Evolutionary conservation across 2,329 filamentous ascomycete genomes (phyloP).

Genomic region (Camptophora hylomeconis): DNA sequence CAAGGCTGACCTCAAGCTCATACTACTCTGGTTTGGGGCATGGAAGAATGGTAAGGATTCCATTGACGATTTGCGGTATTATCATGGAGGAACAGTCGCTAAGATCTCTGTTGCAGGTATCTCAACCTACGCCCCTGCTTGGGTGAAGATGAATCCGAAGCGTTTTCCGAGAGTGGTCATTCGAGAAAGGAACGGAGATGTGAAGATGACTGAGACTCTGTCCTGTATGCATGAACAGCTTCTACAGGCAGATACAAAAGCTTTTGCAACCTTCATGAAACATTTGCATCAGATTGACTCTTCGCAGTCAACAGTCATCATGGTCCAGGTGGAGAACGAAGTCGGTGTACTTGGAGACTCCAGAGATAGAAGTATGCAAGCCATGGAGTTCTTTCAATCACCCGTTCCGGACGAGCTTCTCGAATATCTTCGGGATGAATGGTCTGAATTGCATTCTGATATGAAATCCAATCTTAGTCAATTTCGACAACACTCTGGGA

Average conservation of each 20-base stretch:
- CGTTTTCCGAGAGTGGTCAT: slow-evolving; percentile 2
- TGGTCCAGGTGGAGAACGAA: slow-evolving; percentile 48
- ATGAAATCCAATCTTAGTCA: slow-evolving; percentile 18
- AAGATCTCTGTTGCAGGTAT: too few relatives aligned
- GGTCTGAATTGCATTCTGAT: slow-evolving; percentile 10
- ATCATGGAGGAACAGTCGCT: too few relatives aligned
- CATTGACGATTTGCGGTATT: not conserved
- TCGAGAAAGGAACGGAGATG: not conserved
- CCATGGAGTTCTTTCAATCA: slow-evolving; percentile 29
- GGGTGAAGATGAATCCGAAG: slow-evolving; percentile 24
- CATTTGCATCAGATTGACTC: slow-evolving; percentile 33
- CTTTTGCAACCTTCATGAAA: slow-evolving; percentile 26
- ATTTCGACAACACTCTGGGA: slow-evolving; percentile 17
- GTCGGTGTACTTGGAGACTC: slow-evolving; percentile 40
- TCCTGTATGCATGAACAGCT: slow-evolving; percentile 26
- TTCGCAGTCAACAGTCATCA: slow-evolving; percentile 37
- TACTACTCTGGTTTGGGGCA: slow-evolving; percentile 35
- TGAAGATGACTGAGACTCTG: slow-evolving; percentile 22
- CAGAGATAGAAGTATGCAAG: slow-evolving; percentile 31
- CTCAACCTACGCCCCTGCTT: slow-evolving; percentile 27
- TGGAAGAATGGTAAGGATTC: slow-evolving; percentile 33
- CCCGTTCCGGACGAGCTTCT: slow-evolving; percentile 26
- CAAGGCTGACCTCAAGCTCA: slow-evolving; percentile 25
- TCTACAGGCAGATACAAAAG: slow-evolving; percentile 25
- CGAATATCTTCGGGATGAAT: slow-evolving; percentile 18